A percentile compares a stretch with the other conserved stretches of the same genome.
Conservation (phyloP, 495 filamentous ascomycete species). For the Podospora fimiseda region DNA sequence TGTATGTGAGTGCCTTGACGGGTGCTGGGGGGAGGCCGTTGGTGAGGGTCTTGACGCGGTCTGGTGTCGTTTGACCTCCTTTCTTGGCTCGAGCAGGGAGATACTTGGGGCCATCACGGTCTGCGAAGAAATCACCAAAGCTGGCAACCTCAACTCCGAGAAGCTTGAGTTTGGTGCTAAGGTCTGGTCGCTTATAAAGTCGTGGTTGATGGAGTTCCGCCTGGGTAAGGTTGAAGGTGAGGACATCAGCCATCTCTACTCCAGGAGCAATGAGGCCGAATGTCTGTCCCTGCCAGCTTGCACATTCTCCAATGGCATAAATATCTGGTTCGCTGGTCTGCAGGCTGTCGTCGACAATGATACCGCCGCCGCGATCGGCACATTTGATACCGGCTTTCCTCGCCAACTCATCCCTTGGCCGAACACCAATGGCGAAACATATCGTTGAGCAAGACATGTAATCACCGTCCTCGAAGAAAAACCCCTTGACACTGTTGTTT, state of each 20-base stretch:
- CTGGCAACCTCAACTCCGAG: slow-evolving; percentile 91
- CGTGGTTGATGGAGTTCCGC: slow-evolving; percentile 62
- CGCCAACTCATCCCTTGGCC: slow-evolving; percentile 76
- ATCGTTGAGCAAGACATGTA: slow-evolving; percentile 75
- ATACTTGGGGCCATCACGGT: slow-evolving; percentile 76
- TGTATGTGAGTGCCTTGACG: slow-evolving; percentile 87
- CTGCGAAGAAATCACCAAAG: slow-evolving; percentile 95
- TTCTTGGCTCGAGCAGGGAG: slow-evolving; percentile 50
- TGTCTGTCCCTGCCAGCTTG: slow-evolving; percentile 88
- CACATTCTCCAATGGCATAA: slow-evolving; percentile 92
- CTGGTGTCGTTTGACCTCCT: slow-evolving; percentile 26
- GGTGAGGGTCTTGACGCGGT: slow-evolving; percentile 44
- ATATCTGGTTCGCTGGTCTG: slow-evolving; percentile 67
- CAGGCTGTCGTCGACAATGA: slow-evolving; percentile 65
- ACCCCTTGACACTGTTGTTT: slow-evolving; percentile 63
- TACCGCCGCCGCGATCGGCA: slow-evolving; percentile 67
- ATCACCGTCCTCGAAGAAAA: slow-evolving; percentile 81
- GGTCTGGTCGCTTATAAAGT: slow-evolving; percentile 75
- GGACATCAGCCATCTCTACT: slow-evolving; percentile 92
- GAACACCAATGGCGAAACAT: slow-evolving; percentile 91
- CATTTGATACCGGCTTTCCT: slow-evolving; percentile 64
- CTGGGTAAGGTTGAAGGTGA: slow-evolving; percentile 92
- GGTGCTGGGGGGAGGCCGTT: slow-evolving; percentile 47
- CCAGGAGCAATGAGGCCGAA: slow-evolving; percentile 93
- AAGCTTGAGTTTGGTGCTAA: slow-evolving; percentile 92